Percentiles rank a stretch among this genome's conserved stretches.
Conservation (phyloP, 75 land plant species). For the Larix kaempferi region DNA sequence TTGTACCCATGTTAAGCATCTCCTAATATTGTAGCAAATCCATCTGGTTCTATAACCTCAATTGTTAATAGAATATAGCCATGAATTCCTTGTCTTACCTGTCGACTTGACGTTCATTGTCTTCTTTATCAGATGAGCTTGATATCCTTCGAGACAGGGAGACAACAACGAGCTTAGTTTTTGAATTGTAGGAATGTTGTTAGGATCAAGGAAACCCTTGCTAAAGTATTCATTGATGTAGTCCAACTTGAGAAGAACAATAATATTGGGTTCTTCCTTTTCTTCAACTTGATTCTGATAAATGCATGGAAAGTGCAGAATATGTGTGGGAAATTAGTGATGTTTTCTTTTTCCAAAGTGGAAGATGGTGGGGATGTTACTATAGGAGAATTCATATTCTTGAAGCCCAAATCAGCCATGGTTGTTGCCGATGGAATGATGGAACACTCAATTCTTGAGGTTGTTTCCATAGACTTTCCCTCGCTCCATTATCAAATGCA, state of each 20-base stretch:
- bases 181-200: background rate
- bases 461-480: slow-evolving; percentile 55
- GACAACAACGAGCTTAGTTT: slow-evolving; percentile 3
- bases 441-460: slow-evolving; percentile 29
- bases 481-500: slow-evolving; percentile 41
- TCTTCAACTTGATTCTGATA: slow-evolving; percentile 10
- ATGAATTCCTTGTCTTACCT: slow-evolving; percentile 56
- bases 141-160: background rate
- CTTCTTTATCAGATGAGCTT: background rate
- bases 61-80: slow-evolving; percentile 43
- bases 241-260: background rate
- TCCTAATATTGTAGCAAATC: background rate
- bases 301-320: slow-evolving; percentile 17
- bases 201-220: background rate
- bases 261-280: background rate
- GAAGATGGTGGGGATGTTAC: slow-evolving; percentile 29
- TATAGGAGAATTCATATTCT: slow-evolving; percentile 59
- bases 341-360: slow-evolving; percentile 8
- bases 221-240: background rate
- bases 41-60: slow-evolving; percentile 22
- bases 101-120: slow-evolving; percentile 31
- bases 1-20: slow-evolving; percentile 8
- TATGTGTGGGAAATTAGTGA: background rate
- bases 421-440: slow-evolving; percentile 17
- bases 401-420: slow-evolving; percentile 17